A percentile compares a stretch with the other conserved stretches of the same genome.
Evolutionary conservation across 768 basidiomycete genomes (phyloP).

Genomic region (Punctularia strigosozonata): DNA sequence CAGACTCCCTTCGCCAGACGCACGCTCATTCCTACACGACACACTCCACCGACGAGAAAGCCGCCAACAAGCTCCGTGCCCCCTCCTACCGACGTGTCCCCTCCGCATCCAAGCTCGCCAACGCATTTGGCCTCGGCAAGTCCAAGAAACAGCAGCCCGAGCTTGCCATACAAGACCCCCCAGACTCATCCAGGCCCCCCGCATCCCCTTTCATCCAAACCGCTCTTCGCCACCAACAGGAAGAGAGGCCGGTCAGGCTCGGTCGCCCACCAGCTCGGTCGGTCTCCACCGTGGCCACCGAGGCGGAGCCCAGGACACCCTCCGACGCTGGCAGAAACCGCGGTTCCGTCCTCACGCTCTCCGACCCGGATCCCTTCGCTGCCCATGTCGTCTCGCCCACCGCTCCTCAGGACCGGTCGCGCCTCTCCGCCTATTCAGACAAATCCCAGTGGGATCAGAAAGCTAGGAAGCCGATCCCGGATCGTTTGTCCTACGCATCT

Average conservation of each 20-base stretch:
- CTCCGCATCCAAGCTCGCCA: too few relatives aligned
- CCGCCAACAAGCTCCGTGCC: conserved; percentile 3
- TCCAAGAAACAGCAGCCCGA: conserved; percentile 38
- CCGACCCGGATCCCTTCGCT: conserved; percentile 57
- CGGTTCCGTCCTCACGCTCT: conserved; percentile 44
- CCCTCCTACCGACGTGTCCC: too few relatives aligned
- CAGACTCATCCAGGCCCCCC: conserved; percentile 12
- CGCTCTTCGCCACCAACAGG: conserved; percentile 6
- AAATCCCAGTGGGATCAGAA: too few relatives aligned
- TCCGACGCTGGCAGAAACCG: conserved; percentile 25
- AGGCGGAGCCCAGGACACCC: conserved; percentile 42
- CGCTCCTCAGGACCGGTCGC: conserved; percentile 28
- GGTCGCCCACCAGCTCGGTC: conserved; percentile 5
- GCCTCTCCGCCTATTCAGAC: conserved; percentile 42
- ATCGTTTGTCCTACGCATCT: neutral
- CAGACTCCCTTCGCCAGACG: too few relatives aligned
- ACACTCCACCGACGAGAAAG: conserved; percentile 11
- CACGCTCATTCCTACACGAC: too few relatives aligned
- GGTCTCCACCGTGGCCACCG: conserved; percentile 34
- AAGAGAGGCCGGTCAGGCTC: conserved; percentile 4
- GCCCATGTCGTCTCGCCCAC: conserved; percentile 32
- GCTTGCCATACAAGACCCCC: conserved; percentile 41
- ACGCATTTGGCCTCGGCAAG: conserved; percentile 51
- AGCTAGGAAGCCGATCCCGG: neutral
- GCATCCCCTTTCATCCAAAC: conserved; percentile 6